phyloP scores from a whole-genome alignment of 257 asterid species.

The Mentha longifolia region DNA sequence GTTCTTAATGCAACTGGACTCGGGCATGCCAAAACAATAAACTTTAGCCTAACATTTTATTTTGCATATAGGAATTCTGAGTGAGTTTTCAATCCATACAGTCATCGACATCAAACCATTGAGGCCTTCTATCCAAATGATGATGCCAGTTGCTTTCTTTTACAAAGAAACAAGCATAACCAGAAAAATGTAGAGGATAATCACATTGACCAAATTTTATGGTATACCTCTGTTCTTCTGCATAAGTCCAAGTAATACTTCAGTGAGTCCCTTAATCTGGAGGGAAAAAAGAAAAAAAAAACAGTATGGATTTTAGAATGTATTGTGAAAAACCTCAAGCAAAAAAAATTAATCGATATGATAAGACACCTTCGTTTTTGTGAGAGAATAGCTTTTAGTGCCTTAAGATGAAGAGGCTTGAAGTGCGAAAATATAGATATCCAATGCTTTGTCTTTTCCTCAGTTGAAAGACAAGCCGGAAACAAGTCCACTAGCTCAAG shows the following conservation, averaged over 20 bases:
- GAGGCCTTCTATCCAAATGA: not conserved
- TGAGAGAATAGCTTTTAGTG: slow-evolving; percentile 64
- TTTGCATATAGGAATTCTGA: not conserved
- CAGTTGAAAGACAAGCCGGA: slow-evolving; percentile 70
- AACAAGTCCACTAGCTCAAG: slow-evolving; percentile 75
- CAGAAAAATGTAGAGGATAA: slow-evolving; percentile 6
- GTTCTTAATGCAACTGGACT: not conserved
- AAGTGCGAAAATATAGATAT: slow-evolving; percentile 65
- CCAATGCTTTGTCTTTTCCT: slow-evolving; percentile 79
- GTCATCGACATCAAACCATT: not conserved
- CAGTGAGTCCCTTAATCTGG: slow-evolving; percentile 70
- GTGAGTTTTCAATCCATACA: not conserved
- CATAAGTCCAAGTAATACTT: slow-evolving; percentile 59
- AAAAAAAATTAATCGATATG: slow-evolving; percentile 31
- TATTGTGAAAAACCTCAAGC: slow-evolving; percentile 8
- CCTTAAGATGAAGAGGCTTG: slow-evolving; percentile 69
- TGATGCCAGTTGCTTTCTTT: not conserved
- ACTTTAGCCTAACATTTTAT: not conserved
- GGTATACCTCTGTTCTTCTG: slow-evolving; percentile 54
- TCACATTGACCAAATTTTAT: slow-evolving; percentile 9
- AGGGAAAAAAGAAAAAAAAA: not conserved
- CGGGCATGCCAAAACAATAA: not conserved
- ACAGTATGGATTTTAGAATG: slow-evolving; percentile 22
- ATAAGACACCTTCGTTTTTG: slow-evolving; percentile 74
- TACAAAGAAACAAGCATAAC: slow-evolving; percentile 17